Evolutionary conservation across 257 asterid genomes (phyloP).

Genomic region (Scutellaria minor): DNA sequence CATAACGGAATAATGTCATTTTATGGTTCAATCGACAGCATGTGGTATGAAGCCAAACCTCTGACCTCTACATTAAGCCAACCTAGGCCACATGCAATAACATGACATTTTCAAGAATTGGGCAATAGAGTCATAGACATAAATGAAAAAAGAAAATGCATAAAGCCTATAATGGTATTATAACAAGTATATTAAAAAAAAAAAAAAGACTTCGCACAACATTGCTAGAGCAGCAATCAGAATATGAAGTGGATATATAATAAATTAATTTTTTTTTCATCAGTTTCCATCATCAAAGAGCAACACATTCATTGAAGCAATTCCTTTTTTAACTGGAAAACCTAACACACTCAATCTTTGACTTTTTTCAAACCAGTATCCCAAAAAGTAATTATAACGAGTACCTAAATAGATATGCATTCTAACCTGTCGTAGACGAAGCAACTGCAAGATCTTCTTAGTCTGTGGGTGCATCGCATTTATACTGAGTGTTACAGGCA

Average conservation of each 20-base stretch:
- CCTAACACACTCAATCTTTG: too few species aligned
- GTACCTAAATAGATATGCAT: background rate
- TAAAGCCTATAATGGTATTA: background rate
- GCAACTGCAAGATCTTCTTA: conserved; percentile 52
- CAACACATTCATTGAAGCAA: background rate
- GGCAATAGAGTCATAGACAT: background rate
- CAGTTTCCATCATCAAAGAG: background rate
- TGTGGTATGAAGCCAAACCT: background rate
- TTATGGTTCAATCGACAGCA: background rate
- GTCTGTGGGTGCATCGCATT: conserved; percentile 53
- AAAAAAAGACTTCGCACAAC: background rate
- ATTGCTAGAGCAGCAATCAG: background rate
- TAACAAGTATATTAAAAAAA: background rate
- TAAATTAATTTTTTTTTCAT: background rate
- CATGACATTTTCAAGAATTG: background rate
- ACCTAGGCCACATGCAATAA: background rate
- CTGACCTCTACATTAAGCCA: background rate
- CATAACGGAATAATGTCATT: background rate
- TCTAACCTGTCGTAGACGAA: conserved; percentile 54
- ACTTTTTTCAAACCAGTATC: background rate
- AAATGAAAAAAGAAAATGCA: background rate
- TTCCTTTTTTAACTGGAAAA: too few species aligned
- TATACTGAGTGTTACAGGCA: conserved; percentile 37
- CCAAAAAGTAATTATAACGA: background rate
- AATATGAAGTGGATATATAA: too few species aligned